Evolutionary conservation across 495 filamentous ascomycete species (phyloP), one percentile per base, ranked within the genome.

Genomic region (Penicillium salamii): DNA sequence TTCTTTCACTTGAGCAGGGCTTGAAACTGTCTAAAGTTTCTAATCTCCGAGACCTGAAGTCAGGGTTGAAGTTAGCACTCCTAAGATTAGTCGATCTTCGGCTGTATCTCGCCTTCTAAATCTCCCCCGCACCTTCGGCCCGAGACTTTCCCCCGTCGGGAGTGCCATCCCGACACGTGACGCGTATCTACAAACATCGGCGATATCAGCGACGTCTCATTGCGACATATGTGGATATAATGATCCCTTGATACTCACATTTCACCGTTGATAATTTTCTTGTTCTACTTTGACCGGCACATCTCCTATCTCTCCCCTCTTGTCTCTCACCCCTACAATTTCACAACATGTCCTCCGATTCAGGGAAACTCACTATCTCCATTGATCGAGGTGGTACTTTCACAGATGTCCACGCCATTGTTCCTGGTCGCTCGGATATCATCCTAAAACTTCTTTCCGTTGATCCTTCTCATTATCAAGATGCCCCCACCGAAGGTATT

Each of bases 401-500:
- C 59, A 84, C 80, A 13, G 83, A 87, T 72, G 78, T 75, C 17
- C 75, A 79, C 24, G 82, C 79, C 39, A 76, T 76, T 24, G 75
- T 73, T 4, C 72, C 70, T 42, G 68, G 70, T 39, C 65, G 79
- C 54, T 81, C 86, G 47, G 85, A 92, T 59, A 77, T 95, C 37
- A 82, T 96, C 45, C 82, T 96, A 61, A 96, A 96, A 67, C 76
- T 96, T 0, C 79, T 96, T 5, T 93, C 89, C n/a, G 88, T 91
- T 39, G 90, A 96, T 65, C 90, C 90, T 39, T 76, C 81, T 44
- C 92, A 96, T 66, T 96, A 96, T 57, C 76, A 82, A 41, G 90
- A 96, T 79, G 90, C 90, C 2, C 90, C 90, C 1, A 82, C 91
- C 6, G 90, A 96, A 62, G 93, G 90, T 32, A 96, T 98, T 57